Percentiles rank a stretch among this genome's conserved stretches.
phyloP scores from a whole-genome alignment of 2,329 filamentous ascomycete species.

The Pestalotiopsis sp. region DNA sequence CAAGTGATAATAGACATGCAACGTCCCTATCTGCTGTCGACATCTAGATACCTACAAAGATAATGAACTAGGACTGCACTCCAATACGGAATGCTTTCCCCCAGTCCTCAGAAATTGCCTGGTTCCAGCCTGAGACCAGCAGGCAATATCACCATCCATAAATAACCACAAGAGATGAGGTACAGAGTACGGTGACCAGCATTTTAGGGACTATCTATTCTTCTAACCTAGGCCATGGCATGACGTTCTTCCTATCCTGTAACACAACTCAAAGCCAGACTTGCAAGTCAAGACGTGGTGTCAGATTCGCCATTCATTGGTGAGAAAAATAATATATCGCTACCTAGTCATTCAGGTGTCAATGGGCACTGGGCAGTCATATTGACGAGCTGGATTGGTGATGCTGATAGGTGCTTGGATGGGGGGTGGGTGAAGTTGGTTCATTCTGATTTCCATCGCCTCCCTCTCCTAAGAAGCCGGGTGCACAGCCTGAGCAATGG shows the following conservation, averaged over 20 bases:
- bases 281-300: too few relatives aligned
- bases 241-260: too few relatives aligned
- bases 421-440: background rate
- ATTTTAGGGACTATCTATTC: too few relatives aligned
- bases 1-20: background rate
- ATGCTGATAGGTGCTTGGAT: background rate
- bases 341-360: background rate
- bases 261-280: too few relatives aligned
- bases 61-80: background rate
- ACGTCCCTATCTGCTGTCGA: background rate
- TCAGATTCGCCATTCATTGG: too few relatives aligned
- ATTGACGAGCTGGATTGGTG: background rate
- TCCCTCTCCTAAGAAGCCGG: background rate
- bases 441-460: background rate
- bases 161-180: too few relatives aligned
- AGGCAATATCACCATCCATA: too few relatives aligned
- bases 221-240: too few relatives aligned
- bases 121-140: too few relatives aligned
- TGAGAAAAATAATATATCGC: too few relatives aligned
- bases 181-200: too few relatives aligned
- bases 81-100: background rate
- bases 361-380: background rate
- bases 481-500: background rate
- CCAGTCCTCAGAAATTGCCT: too few relatives aligned
- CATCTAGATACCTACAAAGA: background rate